Percentiles rank a stretch among this genome's conserved stretches.
Evolutionary conservation across 352 stramenopile species (phyloP).

Genomic region (Phytopythium kandeliae): DNA sequence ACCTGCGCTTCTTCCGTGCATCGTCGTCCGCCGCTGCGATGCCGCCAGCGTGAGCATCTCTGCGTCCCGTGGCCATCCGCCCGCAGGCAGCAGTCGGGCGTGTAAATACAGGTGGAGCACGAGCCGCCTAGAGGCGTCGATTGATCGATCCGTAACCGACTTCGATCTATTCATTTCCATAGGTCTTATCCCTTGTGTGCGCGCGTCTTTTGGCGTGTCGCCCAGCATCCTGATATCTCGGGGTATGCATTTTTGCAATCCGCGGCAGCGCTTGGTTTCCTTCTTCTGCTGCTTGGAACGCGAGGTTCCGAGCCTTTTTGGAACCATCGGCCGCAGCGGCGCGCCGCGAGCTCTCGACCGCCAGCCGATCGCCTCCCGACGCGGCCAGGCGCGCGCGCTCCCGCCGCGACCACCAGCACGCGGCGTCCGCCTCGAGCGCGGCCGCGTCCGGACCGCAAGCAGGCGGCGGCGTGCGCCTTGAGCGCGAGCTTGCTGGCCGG

Average conservation of each 20-base stretch:
- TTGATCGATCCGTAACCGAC: background rate
- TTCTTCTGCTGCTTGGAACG: too few relatives aligned
- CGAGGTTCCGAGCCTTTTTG: too few relatives aligned
- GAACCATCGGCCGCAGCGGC: too few relatives aligned
- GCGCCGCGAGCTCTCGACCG: too few relatives aligned
- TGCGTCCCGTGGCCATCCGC: too few relatives aligned
- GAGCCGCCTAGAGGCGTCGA: too few relatives aligned
- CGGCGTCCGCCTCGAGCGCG: background rate
- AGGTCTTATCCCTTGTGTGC: background rate
- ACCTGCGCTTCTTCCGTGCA: background rate
- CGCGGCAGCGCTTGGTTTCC: background rate
- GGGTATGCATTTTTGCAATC: background rate
- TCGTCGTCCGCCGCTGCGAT: background rate
- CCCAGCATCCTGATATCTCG: background rate
- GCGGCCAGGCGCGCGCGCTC: background rate
- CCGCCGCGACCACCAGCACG: background rate
- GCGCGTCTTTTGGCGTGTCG: background rate
- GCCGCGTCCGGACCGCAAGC: too few relatives aligned
- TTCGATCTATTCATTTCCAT: conserved; percentile 5
- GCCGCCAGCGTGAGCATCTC: too few relatives aligned
- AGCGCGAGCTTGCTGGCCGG: too few relatives aligned
- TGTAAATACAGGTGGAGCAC: background rate
- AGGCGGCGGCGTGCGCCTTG: too few relatives aligned
- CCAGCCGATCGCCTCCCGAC: too few relatives aligned
- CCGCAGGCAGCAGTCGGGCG: background rate